Percentiles rank a stretch among this genome's conserved stretches.
Conservation (phyloP, 768 basidiomycete genomes). For the Lentinula detonsa region DNA sequence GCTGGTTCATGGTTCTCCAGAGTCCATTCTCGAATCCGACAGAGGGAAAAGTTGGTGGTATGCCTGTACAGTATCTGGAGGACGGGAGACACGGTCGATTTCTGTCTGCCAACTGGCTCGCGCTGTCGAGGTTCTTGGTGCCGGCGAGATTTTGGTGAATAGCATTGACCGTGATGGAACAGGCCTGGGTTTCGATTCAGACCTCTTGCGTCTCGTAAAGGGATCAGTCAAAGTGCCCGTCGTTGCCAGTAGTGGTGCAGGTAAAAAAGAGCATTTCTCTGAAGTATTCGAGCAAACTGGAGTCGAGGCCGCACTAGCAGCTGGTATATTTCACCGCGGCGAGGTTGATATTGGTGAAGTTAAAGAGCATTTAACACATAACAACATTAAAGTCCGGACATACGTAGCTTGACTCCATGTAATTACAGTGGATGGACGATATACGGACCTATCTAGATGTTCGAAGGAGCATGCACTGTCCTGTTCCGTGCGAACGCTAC, state of each 20-base stretch:
- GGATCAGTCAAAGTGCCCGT: conserved; percentile 81
- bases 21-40: conserved; percentile 43
- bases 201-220: conserved; percentile 73
- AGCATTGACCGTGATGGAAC: conserved; percentile 96
- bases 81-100: conserved; percentile 74
- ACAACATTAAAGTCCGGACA: conserved; percentile 44
- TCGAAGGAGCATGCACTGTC: not conserved
- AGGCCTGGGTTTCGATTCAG: conserved; percentile 86
- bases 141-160: conserved; percentile 93
- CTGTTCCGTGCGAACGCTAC: not conserved
- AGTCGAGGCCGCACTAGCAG: conserved; percentile 90
- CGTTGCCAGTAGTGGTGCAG: conserved; percentile 93
- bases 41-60: conserved; percentile 93
- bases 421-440: not conserved
- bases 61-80: conserved; percentile 94
- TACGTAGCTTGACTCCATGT: not conserved
- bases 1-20: conserved; percentile 42
- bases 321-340: conserved; percentile 92
- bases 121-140: conserved; percentile 87
- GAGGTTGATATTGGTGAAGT: conserved; percentile 83
- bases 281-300: conserved; percentile 75
- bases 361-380: conserved; percentile 49
- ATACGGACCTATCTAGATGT: not conserved
- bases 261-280: conserved; percentile 75
- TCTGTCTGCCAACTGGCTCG: conserved; percentile 89